These are phyloP conservation scores for Amesomyces nigricolor DNA, from an alignment of 2,329 filamentous ascomycete genomes.

Conservation along the genomic window DNA sequence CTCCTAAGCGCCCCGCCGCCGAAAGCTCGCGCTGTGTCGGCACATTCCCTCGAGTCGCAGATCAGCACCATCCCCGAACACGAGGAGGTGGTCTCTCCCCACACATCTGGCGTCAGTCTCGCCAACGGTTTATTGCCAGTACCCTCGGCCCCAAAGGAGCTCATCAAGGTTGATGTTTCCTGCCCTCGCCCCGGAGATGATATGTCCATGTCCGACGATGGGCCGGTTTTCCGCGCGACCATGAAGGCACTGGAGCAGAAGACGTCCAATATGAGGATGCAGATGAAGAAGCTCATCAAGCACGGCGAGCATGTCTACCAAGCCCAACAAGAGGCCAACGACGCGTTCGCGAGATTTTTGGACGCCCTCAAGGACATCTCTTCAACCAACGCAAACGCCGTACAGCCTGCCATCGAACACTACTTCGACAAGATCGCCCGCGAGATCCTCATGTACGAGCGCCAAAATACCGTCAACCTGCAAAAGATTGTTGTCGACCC, in stretches of 20 bases:
- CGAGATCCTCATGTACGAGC: conserved; percentile 83
- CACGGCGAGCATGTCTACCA: conserved; percentile 83
- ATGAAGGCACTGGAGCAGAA: conserved; percentile 96
- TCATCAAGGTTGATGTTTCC: conserved; percentile 79
- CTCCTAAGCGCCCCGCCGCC: conserved; percentile 67
- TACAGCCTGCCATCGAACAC: conserved; percentile 94
- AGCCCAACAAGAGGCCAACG: conserved; percentile 78
- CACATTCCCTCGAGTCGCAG: conserved; percentile 79
- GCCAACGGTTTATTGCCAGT: conserved; percentile 19
- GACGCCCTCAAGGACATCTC: conserved; percentile 83
- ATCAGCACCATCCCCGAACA: conserved; percentile 66
- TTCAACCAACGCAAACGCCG: conserved; percentile 85
- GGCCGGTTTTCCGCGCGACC: conserved; percentile 89
- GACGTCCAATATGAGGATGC: conserved; percentile 84
- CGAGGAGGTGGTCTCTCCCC: conserved; percentile 55
- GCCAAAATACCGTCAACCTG: conserved; percentile 74
- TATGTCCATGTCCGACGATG: conserved; percentile 79
- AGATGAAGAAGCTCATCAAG: conserved; percentile 95
- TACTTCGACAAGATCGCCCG: conserved; percentile 96
- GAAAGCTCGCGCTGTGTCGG: conserved; percentile 75
- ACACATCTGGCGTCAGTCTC: conserved; percentile 36
- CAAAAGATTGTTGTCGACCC: conserved; percentile 95
- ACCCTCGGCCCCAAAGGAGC: conserved; percentile 36
- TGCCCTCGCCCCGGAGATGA: conserved; percentile 83
- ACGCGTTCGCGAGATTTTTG: conserved; percentile 75